Evolutionary conservation across 1,284 basidiomycete species (phyloP), one percentile per base, ranked within the genome.

Genomic region (Trichosporon coremiiforme): DNA sequence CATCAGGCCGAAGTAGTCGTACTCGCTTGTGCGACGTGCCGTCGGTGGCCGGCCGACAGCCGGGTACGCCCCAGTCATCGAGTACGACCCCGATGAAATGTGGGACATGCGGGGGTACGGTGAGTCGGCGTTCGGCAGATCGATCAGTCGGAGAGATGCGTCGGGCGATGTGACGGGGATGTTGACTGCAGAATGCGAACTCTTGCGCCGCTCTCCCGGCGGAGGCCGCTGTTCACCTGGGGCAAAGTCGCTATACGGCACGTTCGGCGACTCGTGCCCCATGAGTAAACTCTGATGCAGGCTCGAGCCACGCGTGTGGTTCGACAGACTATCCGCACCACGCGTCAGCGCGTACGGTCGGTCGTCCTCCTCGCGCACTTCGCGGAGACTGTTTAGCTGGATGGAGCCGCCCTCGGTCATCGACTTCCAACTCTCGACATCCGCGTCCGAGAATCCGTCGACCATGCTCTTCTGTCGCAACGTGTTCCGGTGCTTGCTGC

Each of bases 391-490:
- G 1, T 73, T 76, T 3, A 80, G 72, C 25, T 75, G 57, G 7
- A 79, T 75, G 13, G 78, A 79, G 3, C 66, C 75, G 1, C 73
- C 76, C 60, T 78, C 78, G 1, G 79, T 78, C n/a, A 72, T 74
- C 1, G 71, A 70, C 55, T 72, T 53, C 79, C 77, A 82, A 9
- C 77, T 77, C 72, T 82, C 79, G 0, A 70, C 74, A 50, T 84
- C 82, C 38, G 77, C 79, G 64, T 83, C 81, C 4, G 75, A 76
- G 60, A 77, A 83, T 3, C 83, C 83, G 36, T 84, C 82, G 29
- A 84, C 76, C 77, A 83, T 80, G 50, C 76, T 78, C 73, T 79
- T 81, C 70, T 84, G 83, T 33, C 83, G 67, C 60, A 75, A 69
- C 6, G 79, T 79, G 25, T 74, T 74, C 22, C 74, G 70, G 67